These are phyloP conservation scores for Tephrocybe sp. DNA, from an alignment of 768 basidiomycete species.

Conservation along the genomic window DNA sequence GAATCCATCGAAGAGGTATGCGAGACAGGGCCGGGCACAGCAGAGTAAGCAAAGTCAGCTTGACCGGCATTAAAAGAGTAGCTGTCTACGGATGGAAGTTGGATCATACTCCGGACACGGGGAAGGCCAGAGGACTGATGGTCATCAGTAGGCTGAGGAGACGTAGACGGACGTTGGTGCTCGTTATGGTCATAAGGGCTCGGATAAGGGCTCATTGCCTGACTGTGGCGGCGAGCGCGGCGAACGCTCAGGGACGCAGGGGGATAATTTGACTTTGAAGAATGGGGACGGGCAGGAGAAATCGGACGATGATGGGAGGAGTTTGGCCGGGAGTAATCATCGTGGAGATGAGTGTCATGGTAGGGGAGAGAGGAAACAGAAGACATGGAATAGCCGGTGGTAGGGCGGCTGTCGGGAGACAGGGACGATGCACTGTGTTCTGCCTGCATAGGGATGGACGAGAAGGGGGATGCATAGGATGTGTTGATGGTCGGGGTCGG, in stretches of 20 bases:
- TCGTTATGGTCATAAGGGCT: constrained; percentile 72
- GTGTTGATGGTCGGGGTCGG: constrained; percentile 72
- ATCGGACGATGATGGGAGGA: constrained; percentile 76
- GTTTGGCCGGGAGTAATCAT: constrained; percentile 70
- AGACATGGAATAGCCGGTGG: constrained; percentile 82
- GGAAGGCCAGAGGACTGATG: constrained; percentile 52
- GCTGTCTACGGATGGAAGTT: constrained; percentile 68
- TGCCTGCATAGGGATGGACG: constrained; percentile 63
- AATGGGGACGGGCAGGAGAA: constrained; percentile 60
- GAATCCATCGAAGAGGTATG: constrained; percentile 41
- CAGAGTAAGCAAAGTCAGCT: constrained; percentile 80
- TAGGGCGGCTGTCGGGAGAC: constrained; percentile 83
- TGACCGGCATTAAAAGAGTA: constrained; percentile 65
- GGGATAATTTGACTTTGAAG: constrained; percentile 55
- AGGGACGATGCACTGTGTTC: constrained; percentile 70
- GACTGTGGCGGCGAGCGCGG: constrained; percentile 74
- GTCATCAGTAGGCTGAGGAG: constrained; percentile 63
- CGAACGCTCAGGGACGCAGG: constrained; percentile 63
- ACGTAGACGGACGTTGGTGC: constrained; percentile 67
- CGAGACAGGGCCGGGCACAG: constrained; percentile 46
- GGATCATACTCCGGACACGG: constrained; percentile 82
- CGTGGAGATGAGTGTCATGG: constrained; percentile 52
- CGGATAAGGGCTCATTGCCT: constrained; percentile 86
- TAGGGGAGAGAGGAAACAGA: constrained; percentile 77
- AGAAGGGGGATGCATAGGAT: constrained; percentile 69